Percentiles rank a stretch among this genome's conserved stretches.
Evolutionary conservation across 1,284 basidiomycete genomes (phyloP).

Genomic region (Microstroma glucosiphilum): DNA sequence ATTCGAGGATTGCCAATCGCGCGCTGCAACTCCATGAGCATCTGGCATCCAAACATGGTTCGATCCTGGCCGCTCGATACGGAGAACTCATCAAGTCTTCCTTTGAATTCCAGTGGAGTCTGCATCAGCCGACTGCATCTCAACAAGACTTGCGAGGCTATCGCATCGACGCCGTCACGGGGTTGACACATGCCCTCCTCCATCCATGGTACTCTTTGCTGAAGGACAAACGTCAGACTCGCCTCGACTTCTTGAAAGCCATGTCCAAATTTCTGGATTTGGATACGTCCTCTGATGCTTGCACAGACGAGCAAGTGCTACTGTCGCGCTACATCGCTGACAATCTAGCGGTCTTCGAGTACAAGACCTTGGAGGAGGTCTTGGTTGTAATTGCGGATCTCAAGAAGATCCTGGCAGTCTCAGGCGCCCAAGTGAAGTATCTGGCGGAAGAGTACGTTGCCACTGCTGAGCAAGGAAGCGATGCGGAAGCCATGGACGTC

Average conservation of each 20-base stretch:
- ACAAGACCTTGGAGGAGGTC: conserved; percentile 88
- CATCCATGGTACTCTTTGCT: conserved; percentile 85
- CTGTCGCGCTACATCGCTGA: conserved; percentile 88
- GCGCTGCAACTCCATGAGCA: conserved; percentile 75
- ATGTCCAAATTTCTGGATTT: conserved; percentile 74
- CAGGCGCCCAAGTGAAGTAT: conserved; percentile 67
- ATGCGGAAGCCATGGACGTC: conserved; percentile 3
- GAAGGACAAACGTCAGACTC: conserved; percentile 74
- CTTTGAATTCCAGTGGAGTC: conserved; percentile 67
- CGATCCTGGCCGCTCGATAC: conserved; percentile 78
- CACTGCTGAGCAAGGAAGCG: neutral
- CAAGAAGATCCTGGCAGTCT: conserved; percentile 72
- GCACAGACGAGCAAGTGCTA: conserved; percentile 50
- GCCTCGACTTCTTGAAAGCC: conserved; percentile 79
- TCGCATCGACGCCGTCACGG: conserved; percentile 1
- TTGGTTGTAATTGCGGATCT: conserved; percentile 75
- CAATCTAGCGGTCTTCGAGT: conserved; percentile 83
- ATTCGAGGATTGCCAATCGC: conserved; percentile 61
- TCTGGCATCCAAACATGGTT: conserved; percentile 80
- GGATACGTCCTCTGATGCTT: conserved; percentile 53
- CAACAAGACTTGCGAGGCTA: conserved; percentile 1
- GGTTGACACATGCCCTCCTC: conserved; percentile 64
- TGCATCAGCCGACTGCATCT: neutral
- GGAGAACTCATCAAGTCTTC: conserved; percentile 70
- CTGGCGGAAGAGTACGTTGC: conserved; percentile 12